Percentiles rank a stretch among this genome's conserved stretches.
Conservation (phyloP, 805 yeast genomes). For the Wickerhamiella azyma region DNA sequence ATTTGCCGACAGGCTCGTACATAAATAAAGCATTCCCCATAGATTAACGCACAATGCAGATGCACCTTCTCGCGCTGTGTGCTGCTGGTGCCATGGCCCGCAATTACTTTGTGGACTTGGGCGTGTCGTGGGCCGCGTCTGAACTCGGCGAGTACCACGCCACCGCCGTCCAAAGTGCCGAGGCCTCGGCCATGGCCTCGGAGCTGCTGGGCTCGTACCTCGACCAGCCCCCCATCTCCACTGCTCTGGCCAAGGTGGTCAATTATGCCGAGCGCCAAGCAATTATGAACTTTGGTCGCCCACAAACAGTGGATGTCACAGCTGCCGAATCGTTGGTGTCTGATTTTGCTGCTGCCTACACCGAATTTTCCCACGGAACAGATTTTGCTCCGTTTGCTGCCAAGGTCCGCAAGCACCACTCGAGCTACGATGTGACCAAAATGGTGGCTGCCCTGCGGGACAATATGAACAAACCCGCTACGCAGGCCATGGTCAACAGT, state of each 20-base stretch:
- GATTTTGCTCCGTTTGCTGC: not conserved
- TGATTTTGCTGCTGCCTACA: not conserved
- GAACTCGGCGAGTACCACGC: not conserved
- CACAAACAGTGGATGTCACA: not conserved
- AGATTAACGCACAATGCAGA: not conserved
- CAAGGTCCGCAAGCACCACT: not conserved
- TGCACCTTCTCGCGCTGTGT: not conserved
- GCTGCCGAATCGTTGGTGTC: not conserved
- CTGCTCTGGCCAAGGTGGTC: not conserved
- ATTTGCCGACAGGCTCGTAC: not conserved
- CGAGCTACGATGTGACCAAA: not conserved
- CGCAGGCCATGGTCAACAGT: not conserved
- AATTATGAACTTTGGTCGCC: not conserved
- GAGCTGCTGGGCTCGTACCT: slow-evolving; percentile 1
- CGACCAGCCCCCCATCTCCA: slow-evolving; percentile 7
- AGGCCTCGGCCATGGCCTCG: slow-evolving; percentile 2
- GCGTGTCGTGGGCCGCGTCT: not conserved
- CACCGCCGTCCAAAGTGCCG: not conserved
- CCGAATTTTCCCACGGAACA: not conserved
- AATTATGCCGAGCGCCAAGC: slow-evolving; percentile 3
- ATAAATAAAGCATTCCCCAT: not conserved
- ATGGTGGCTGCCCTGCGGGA: not conserved
- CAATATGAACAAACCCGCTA: not conserved
- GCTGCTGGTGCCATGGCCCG: slow-evolving; percentile 1
- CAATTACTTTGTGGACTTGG: slow-evolving; percentile 4